Evolutionary conservation across 139 green algal species (phyloP).

Genomic region (Volvox reticuliferus): DNA sequence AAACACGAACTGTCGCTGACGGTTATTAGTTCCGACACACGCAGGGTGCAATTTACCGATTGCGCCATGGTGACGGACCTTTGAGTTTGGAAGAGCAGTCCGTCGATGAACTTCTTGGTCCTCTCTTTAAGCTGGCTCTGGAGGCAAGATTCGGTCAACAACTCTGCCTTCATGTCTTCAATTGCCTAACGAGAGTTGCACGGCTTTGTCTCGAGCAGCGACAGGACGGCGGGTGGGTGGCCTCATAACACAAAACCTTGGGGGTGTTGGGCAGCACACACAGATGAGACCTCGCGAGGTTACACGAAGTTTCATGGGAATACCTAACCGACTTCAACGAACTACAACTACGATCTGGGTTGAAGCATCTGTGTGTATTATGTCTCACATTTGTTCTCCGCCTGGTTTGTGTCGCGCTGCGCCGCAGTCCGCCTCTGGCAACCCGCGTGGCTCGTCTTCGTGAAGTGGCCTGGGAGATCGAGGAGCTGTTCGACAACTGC

Average conservation of each 20-base stretch:
- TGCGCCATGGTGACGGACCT: background rate
- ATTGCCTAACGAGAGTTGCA: background rate
- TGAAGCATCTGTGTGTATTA: no score
- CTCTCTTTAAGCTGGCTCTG: background rate
- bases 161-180: constrained; percentile 20
- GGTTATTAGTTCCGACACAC: background rate
- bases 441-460: constrained; percentile 1
- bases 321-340: no score
- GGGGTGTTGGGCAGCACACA: no score
- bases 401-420: no score
- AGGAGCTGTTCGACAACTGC: constrained; percentile 35
- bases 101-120: constrained; percentile 10
- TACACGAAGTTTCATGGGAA: no score
- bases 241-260: no score
- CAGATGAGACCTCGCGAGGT: no score
- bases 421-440: background rate
- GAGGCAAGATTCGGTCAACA: constrained; percentile 9
- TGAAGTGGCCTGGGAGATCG: constrained; percentile 37
- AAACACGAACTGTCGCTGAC: no score
- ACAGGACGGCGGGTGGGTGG: background rate
- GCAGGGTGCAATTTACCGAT: constrained; percentile 1
- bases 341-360: no score
- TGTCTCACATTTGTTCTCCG: no score
- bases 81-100: background rate
- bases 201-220: background rate